A percentile compares a stretch with the other conserved stretches of the same genome.
phyloP scores from a whole-genome alignment of 2,329 filamentous ascomycete genomes.

The Penicillium sp. region DNA sequence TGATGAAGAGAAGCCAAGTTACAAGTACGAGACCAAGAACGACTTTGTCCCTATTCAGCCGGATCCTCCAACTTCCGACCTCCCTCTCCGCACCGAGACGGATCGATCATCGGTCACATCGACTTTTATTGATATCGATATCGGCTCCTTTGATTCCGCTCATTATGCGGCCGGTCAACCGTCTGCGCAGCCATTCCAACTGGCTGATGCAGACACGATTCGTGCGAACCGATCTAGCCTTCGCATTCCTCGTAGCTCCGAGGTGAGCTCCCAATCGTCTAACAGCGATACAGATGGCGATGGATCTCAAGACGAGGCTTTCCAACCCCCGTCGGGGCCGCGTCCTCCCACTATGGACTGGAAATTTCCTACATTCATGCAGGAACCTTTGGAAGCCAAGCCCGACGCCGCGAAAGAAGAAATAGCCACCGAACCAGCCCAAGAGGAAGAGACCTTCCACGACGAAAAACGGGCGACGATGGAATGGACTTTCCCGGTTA shows the following conservation, averaged over 20 bases:
- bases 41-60: conserved; percentile 51
- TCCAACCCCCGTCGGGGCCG: conserved; percentile 40
- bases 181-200: conserved; percentile 55
- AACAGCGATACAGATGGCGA: conserved; percentile 33
- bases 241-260: conserved; percentile 46
- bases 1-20: conserved; percentile 59
- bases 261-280: conserved; percentile 37
- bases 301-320: conserved; percentile 33
- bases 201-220: conserved; percentile 59
- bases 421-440: conserved; percentile 6
- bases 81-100: conserved; percentile 55
- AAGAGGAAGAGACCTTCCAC: conserved; percentile 30
- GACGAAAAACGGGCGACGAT: conserved; percentile 48
- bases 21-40: conserved; percentile 61
- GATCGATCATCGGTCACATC: conserved; percentile 54
- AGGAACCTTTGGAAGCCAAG: conserved; percentile 20
- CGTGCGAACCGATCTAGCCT: conserved; percentile 59
- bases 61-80: conserved; percentile 55
- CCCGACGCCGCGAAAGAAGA: conserved; percentile 10
- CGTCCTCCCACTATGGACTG: conserved; percentile 53
- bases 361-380: conserved; percentile 48
- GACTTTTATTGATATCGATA: conserved; percentile 60
- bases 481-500: conserved; percentile 61
- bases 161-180: conserved; percentile 58
- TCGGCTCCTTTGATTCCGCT: conserved; percentile 55